Evolutionary conservation across 176 grass and related monocot species (phyloP), one percentile per base, ranked within the genome.

Genomic region (Bolboschoenus planiculmis): DNA sequence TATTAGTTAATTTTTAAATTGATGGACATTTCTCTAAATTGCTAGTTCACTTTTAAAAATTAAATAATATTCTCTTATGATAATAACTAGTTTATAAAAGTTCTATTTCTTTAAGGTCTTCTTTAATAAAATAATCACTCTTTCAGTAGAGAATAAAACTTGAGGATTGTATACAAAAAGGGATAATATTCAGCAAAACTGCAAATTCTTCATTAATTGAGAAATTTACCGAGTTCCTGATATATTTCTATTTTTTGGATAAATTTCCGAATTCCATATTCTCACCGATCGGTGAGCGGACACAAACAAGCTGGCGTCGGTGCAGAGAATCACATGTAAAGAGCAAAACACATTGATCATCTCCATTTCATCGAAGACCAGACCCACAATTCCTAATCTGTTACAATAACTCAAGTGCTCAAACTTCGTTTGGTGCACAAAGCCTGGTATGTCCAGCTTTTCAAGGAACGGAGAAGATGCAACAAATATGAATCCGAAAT

Each of bases 261-360:
- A n/a, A n/a, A n/a, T n/a, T n/a, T n/a, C n/a, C n/a, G n/a, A n/a
- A n/a, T 46, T n/a, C 9, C 20, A 58, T 16, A 53, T 53, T 53
- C 64, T 70, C 65, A 70, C 36, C 70, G 11, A 7, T 46, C 70
- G 42, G 70, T 74, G 70, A 74, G 70, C n/a, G 70, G 11, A 74
- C 70, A 46, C 70, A 40, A n/a, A 48, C 23, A 18, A 86, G 78
- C 78, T 82, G 85, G 78, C 85, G 85, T 82, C 85, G 85, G 85
- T 59, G 63, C 75, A 46, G 59, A 56, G 20, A 30, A 0, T 68
- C 84, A 81, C 77, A 44, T 83, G 81, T 0, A 74, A 7, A 3
- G 42, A 74, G 23, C 26, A 15, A 30, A 23, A 10, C 3, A 40
- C 8, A 70, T 40, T 47, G 3, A 5, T 73, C 2, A 14, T 74